Evolutionary conservation across 306 rosid species (phyloP), one percentile per base, ranked within the genome.

Genomic region (Prunus dulcis): DNA sequence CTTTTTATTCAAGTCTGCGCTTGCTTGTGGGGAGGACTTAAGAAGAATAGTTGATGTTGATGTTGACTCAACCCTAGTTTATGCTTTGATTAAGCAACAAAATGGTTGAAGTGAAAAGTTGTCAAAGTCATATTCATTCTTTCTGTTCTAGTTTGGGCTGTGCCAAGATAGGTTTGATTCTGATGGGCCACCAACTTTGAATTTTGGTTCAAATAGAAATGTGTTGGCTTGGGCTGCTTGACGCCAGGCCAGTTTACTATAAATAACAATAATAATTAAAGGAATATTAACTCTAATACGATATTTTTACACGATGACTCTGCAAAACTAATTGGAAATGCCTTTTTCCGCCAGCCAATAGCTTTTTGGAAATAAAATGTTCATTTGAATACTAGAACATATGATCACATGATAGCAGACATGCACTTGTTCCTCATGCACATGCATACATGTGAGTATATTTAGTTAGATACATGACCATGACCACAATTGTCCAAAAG

Each of bases 391-490:
- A 22, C 12, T 56, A 41, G 19, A 45, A 23, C 64, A 43, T 51
- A 28, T 15, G 27, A 17, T 20, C 53, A 17, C 50, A 43, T 73
- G 64, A 46, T 27, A 34, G 22, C 57, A 78, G 60, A 41, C 47
- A 82, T 76, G 74, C 71, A 14, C 71, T 34, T 52, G 61, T 74
- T 49, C 75, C 27, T 23, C 23, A 73, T 73, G 20, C 87, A 85
- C 87, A 76, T 87, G 91, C 56, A 56, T 72, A 17, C 82, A 78
- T 71, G 64, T 77, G 86, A 55, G 78, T 75, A 47, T 79, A 80
- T 69, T 78, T 41, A 67, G 77, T 49, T 50, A 71, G 20, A 50
- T 30, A 32, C 47, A 75, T 43, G 68, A 71, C 60, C 20, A 34
- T 28, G 76, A 43, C 66, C 76, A 72, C 78, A 72, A 73, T 47